Evolutionary conservation across 2,329 filamentous ascomycete genomes (phyloP), one percentile per base, ranked within the genome.

Genomic region (Chrysoporthe puriensis): DNA sequence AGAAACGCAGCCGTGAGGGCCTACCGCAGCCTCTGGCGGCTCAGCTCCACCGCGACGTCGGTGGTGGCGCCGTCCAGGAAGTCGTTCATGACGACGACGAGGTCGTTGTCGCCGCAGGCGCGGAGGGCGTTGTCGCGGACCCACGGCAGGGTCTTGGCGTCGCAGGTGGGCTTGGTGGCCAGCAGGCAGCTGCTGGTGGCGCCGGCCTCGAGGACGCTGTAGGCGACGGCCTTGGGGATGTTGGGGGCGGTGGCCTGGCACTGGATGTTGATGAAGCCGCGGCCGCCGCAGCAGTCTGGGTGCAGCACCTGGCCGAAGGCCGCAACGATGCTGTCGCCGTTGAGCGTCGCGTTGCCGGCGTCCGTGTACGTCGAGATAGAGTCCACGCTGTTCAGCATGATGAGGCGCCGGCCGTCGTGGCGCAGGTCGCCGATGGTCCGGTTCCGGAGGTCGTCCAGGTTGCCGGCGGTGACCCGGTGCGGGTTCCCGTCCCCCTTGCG

Each of bases 161-260:
- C 82, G 69, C 80, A 83, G 40, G 81, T 75, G 1, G 79, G 77
- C 73, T 85, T 85, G n/a, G 83, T 85, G 1, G 82, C 80, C 70
- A 84, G 59, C 7, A 85, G 73, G 57, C 80, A 82, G 71, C 78
- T 81, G 18, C 78, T 84, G 26, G 76, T 77, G 0, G 80, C 79
- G 72, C 83, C 78, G 4, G 78, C 76, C 58, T 80, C 77, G n/a
- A 83, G 54, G 8, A 84, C 79, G 54, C 79, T 82, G 65, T 81
- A 81, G 4, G 79, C 76, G 50, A 85, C 77, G 0, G 83, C 83
- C 66, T 82, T 79, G 3, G 78, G 75, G 52, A 85, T 82, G 71
- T 83, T 83, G 5, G 81, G 81, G n/a, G 82, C 78, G 3, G 83
- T 86, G 2, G 83, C 83, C 74, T 85, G 83, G 66, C 82, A 85